A percentile compares a stretch with the other conserved stretches of the same genome.
Conservation (phyloP, 192 early-diverging fungal genomes). For the Pilobolus umbonatus region DNA sequence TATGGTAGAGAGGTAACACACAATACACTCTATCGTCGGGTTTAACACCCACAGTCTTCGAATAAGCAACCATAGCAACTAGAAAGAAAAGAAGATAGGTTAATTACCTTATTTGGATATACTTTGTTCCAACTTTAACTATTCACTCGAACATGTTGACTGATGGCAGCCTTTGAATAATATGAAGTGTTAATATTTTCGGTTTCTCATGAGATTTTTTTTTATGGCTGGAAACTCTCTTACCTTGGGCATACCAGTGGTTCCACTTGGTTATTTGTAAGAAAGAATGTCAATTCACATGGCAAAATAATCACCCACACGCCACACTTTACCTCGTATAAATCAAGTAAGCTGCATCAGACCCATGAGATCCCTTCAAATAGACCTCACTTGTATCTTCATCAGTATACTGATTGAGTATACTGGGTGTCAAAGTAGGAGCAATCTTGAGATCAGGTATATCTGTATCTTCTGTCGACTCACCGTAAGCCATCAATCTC, state of each 20-base stretch:
- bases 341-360: constrained; percentile 38
- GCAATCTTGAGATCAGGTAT: constrained; percentile 13
- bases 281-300: constrained; percentile 25
- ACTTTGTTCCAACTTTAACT: constrained; percentile 22
- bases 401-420: constrained; percentile 26
- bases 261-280: constrained; percentile 45
- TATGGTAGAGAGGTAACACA: constrained; percentile 61
- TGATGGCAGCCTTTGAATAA: constrained; percentile 34
- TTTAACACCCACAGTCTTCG: constrained; percentile 15
- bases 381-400: constrained; percentile 17
- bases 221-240: constrained; percentile 35
- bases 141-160: constrained; percentile 42
- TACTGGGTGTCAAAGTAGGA: constrained; percentile 20
- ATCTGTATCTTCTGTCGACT: constrained; percentile 23
- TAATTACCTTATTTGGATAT: constrained; percentile 1
- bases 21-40: constrained; percentile 48
- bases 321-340: constrained; percentile 24
- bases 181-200: neutral
- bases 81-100: constrained; percentile 11
- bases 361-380: constrained; percentile 12
- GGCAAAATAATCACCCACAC: constrained; percentile 9
- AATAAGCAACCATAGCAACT: constrained; percentile 24
- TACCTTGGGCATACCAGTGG: constrained; percentile 57
- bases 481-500: constrained; percentile 25
- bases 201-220: constrained; percentile 9